A percentile compares a stretch with the other conserved stretches of the same genome.
These are phyloP conservation scores for Backusella morwellensis DNA, from an alignment of 192 early-diverging fungal species.

Conservation along the genomic window DNA sequence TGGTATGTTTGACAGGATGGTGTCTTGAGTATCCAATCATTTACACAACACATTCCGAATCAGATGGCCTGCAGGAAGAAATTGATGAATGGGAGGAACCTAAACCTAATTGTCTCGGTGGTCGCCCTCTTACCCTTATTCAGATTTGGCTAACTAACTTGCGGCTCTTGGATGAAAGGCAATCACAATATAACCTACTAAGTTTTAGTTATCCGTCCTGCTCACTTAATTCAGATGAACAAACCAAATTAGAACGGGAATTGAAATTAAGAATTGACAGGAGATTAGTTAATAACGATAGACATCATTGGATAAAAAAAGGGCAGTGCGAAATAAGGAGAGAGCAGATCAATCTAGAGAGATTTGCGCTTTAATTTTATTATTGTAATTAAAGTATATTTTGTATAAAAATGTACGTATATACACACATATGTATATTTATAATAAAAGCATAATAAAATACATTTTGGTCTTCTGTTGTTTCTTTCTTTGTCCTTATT, in stretches of 20 bases:
- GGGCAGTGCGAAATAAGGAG: slow-evolving; percentile 9
- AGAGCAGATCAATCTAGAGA: slow-evolving; percentile 21
- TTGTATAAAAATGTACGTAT: background rate
- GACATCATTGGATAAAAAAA: background rate
- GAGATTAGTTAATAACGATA: background rate
- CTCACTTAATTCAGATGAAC: background rate
- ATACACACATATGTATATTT: background rate
- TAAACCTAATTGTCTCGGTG: slow-evolving; percentile 26
- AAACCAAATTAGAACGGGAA: background rate
- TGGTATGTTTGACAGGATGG: slow-evolving; percentile 37
- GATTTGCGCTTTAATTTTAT: slow-evolving; percentile 22
- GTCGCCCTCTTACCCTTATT: slow-evolving; percentile 1
- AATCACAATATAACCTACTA: slow-evolving; percentile 2
- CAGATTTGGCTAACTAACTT: background rate
- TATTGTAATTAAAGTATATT: background rate
- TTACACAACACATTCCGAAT: slow-evolving; percentile 20
- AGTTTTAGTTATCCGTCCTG: slow-evolving; percentile 27
- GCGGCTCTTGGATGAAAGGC: background rate
- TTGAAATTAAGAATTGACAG: background rate
- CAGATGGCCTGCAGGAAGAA: slow-evolving; percentile 8
- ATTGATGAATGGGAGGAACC: slow-evolving; percentile 25
- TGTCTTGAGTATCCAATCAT: slow-evolving; percentile 32
- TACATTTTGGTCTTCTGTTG: background rate
- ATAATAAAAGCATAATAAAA: background rate
- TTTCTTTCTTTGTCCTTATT: background rate